Base-by-base conservation (phyloP, 129 eudicot species). In the Cynara cardunculus region DNA sequence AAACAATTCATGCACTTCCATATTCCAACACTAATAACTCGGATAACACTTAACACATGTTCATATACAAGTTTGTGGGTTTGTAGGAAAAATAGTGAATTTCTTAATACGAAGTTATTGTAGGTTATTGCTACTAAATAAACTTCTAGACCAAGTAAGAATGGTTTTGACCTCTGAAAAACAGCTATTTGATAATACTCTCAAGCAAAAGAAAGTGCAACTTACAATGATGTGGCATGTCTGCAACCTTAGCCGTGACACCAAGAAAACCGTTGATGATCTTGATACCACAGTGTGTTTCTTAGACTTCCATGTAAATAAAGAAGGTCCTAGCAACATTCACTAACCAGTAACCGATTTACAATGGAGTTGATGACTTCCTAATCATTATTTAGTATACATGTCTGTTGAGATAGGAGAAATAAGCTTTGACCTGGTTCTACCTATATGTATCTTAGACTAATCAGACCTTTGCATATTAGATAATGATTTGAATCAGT, bases 201-300 rank as follows among this genome's bases (percentile, higher is more conserved):
- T 72, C 73, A 61, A 67, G 81, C 11, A 73, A 80, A 59, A 82
- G 64, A 69, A 28, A 73, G 35, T 26, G 26, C 8, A 53, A 80
- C 96, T 62, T 92, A 96, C 99, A 96, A 66, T 82, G 82, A 78
- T 88, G 91, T 65, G 98, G 99, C 99, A 96, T 96, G 85, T 96
- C 98, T 37, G 83, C 75, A 83, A 96, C 94, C 65, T 88, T 89
- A 4, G 95, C 95, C 67, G 98, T 91, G 80, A 96, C 92, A 74
- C 99, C 99, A 73, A 92, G 98, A 86, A 96, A 87, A 89, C n/a
- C n/a, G n/a, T n/a, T n/a, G 56, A 44, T 11, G 56, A 44, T 44
- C 16, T 44, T 44, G 56, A 44, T 44, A 12, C 3, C n/a, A 4
- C 18, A 44, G 56, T 11, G 56, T 44, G 56, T 44, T 12, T 41